Base-by-base conservation (phyloP, 1,284 basidiomycete genomes). In the Trichosporon coremiiforme region DNA sequence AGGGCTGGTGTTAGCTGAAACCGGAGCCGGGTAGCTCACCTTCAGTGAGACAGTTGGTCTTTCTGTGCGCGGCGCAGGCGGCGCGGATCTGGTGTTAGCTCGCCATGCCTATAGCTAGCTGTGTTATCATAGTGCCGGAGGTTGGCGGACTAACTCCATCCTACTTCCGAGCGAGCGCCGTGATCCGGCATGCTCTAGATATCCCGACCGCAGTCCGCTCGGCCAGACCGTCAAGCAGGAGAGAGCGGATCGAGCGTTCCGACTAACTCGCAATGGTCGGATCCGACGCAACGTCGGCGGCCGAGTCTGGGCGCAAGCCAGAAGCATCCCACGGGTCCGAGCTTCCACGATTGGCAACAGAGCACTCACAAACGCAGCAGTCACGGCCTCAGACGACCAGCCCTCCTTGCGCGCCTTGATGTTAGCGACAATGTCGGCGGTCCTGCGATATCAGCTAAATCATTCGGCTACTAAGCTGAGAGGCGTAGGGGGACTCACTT, bases 41-140 rank as follows among this genome's bases (percentile, higher is more conserved):
- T 64, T 82, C 80, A 4, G 80, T 79, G 33, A 82, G 50, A 35
- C 79, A 80, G 71, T 82, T 82, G 12, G 78, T 79, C 71, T 75
- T 75, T 22, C 75, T 66, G n/a, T 82, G 79, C 9, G 77, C 79
- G 8, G 72, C 74, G 60, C 76, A 77, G 0, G 80, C 79, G 13
- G 78, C 69, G 64, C 79, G 69, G 63, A 80, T 80, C 80, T 82
- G 36, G 4, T 29, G n/a, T 66, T 31, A 68, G 69, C 38, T 41
- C 38, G 12, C 2, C 12, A 5, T 41, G 38, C 13, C 38, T 5
- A 41, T 41, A 5, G 33, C 6, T 41, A 41, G 38, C 38, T n/a
- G n/a, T n/a, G n/a, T n/a, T n/a, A n/a, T n/a, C n/a, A n/a, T n/a
- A n/a, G n/a, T n/a, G n/a, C n/a, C n/a, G n/a, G n/a, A n/a, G n/a